These are phyloP conservation scores for Streptanthus diversifolius DNA, from an alignment of 345 rosid genomes.

Conservation along the genomic window DNA sequence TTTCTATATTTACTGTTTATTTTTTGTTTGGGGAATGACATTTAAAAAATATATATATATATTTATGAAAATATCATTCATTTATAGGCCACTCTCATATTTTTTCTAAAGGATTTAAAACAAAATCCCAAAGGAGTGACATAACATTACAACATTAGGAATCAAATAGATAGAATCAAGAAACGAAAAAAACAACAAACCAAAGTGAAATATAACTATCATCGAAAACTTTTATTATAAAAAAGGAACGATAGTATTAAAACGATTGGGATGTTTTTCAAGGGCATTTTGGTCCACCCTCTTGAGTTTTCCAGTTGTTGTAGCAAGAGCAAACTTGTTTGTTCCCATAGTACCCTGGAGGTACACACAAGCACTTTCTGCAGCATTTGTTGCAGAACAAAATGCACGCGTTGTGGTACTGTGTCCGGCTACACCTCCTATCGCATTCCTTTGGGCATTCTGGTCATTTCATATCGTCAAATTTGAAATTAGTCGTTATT, in stretches of 20 bases:
- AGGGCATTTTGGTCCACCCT: slow-evolving; percentile 80
- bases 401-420: slow-evolving; percentile 55
- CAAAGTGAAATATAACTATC: not conserved
- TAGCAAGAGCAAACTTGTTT: slow-evolving; percentile 70
- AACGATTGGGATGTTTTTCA: slow-evolving; percentile 2
- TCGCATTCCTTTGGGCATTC: slow-evolving; percentile 62
- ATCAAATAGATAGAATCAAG: not conserved
- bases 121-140: slow-evolving; percentile 34
- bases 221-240: not conserved
- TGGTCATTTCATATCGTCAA: slow-evolving; percentile 32
- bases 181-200: not conserved
- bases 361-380: slow-evolving; percentile 67
- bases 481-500: not conserved
- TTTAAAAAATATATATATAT: not conserved
- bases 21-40: not conserved
- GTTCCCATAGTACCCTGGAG: slow-evolving; percentile 63
- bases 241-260: not conserved
- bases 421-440: slow-evolving; percentile 54
- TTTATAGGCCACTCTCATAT: slow-evolving; percentile 28
- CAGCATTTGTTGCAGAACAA: slow-evolving; percentile 74
- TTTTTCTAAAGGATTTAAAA: not conserved
- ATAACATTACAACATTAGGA: slow-evolving; percentile 20
- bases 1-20: not conserved
- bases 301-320: slow-evolving; percentile 70
- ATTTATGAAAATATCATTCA: slow-evolving; percentile 16